Percentiles rank a stretch among this genome's conserved stretches.
phyloP scores from a whole-genome alignment of 2,329 filamentous ascomycete genomes.

The Orbilia ellipsospora region DNA sequence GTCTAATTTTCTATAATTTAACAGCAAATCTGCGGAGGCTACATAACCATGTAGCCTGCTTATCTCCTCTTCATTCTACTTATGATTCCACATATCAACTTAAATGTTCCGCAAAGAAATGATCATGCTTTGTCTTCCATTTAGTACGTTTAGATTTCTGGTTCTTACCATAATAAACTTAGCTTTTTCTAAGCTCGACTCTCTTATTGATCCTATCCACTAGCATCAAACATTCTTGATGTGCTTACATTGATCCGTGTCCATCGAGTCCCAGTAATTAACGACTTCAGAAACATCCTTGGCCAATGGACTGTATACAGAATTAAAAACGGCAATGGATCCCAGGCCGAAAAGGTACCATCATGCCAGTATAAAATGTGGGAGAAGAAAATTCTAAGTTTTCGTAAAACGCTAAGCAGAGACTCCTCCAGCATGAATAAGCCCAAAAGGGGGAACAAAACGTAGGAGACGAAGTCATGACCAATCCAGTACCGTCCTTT shows the following conservation, averaged over 20 bases:
- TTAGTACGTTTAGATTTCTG: too few species aligned
- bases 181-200: neutral
- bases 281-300: constrained; percentile 65
- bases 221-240: constrained; percentile 67
- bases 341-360: constrained; percentile 68
- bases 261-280: constrained; percentile 68
- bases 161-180: too few species aligned
- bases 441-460: constrained; percentile 66
- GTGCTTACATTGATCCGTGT: constrained; percentile 76
- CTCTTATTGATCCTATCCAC: neutral
- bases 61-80: too few species aligned
- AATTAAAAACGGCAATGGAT: constrained; percentile 70
- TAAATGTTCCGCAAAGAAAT: too few species aligned
- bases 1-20: too few species aligned
- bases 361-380: constrained; percentile 69
- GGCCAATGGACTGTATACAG: constrained; percentile 71
- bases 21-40: too few species aligned
- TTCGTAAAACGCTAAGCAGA: constrained; percentile 55
- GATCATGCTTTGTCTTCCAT: too few species aligned
- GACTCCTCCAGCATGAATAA: constrained; percentile 58
- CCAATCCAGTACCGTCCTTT: constrained; percentile 71
- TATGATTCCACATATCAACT: too few species aligned
- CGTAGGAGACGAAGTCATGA: constrained; percentile 70
- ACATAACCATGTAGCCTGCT: too few species aligned
- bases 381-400: constrained; percentile 60